Evolutionary conservation across 805 yeast genomes (phyloP), one percentile per base, ranked within the genome.

Genomic region (Wickerhamiella spandovensis): DNA sequence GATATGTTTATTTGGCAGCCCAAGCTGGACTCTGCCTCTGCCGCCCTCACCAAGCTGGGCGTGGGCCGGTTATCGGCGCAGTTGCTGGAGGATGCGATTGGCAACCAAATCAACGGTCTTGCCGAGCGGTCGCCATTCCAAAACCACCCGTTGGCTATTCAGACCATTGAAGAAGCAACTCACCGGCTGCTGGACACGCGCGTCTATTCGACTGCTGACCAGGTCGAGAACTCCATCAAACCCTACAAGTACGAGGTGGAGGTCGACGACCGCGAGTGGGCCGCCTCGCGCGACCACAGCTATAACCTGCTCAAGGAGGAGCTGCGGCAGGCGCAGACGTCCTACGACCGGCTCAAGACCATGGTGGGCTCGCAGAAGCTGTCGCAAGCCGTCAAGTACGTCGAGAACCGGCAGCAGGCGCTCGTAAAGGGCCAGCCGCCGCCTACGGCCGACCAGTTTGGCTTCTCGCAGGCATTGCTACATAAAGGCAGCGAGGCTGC

Each of bases 161-260:
- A 78, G 43, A 81, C 86, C 2, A 88, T 92, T 9, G 77, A 76
- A 48, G 95, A 87, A 41, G 95, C 97, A 2, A 95, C 96, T 0
- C 74, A 77, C 30, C 71, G 80, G 22, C 95, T 92, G 6, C 71
- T 92, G 54, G 81, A 81, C 55, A 69, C 84, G 24, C 79, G 90
- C 56, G 92, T 76, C 63, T 85, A 81, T 56, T 82, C 95, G 1
- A 90, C 98, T 0, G 95, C 98, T 0, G 99, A 94, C 64, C 99
- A 92, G 65, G 97, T 92, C 6, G 99, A 92, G 61, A 92, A 94
- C 66, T 89, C 97, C 68, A 90, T 92, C 61, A 92, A 92, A 64
- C 99, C 99, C 2, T 92, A 83, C 70, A 92, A 92, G 68, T 92
- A 90, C 64, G 99, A 92, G 62, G 89, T 92, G 53, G 99, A 92